These are phyloP conservation scores for Tylopilus subfusipes DNA, from an alignment of 768 basidiomycete species.

Conservation along the genomic window DNA sequence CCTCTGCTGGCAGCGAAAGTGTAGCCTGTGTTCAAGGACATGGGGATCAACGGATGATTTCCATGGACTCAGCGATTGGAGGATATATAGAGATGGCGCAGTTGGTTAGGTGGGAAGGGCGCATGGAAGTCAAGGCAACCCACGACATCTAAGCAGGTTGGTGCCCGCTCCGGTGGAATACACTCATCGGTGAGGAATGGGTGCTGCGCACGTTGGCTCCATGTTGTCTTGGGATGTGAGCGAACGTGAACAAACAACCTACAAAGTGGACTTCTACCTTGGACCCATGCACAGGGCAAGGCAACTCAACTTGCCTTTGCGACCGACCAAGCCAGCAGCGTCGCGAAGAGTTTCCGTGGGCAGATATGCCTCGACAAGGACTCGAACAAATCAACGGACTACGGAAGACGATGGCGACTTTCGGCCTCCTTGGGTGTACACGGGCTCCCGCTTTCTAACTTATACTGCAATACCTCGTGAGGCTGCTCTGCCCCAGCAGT, in stretches of 20 bases:
- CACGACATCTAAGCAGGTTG: not conserved
- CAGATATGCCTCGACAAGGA: conserved; percentile 16
- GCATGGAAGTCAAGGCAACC: not conserved
- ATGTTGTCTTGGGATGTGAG: not conserved
- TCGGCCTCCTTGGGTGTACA: conserved; percentile 61
- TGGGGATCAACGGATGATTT: conserved; percentile 3
- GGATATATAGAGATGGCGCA: not conserved
- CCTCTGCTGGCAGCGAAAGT: conserved; percentile 28
- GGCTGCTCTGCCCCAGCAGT: conserved; percentile 4
- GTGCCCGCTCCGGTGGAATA: not conserved
- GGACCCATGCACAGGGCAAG: conserved; percentile 7
- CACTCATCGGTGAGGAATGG: not conserved
- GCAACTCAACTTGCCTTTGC: conserved; percentile 7
- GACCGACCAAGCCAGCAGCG: conserved; percentile 1
- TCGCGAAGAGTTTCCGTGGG: not conserved
- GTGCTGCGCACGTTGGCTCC: not conserved
- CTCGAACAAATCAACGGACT: conserved; percentile 4
- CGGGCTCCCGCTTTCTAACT: conserved; percentile 46
- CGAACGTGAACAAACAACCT: conserved; percentile 2
- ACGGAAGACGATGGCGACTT: conserved; percentile 38
- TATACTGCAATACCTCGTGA: conserved; percentile 56
- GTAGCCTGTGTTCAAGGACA: conserved; percentile 18
- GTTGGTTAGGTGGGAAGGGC: not conserved
- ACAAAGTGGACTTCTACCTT: not conserved
- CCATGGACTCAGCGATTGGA: not conserved